Evolutionary conservation across 352 stramenopile species (phyloP), one percentile per base, ranked within the genome.

Genomic region (Phytophthora pistaciae): DNA sequence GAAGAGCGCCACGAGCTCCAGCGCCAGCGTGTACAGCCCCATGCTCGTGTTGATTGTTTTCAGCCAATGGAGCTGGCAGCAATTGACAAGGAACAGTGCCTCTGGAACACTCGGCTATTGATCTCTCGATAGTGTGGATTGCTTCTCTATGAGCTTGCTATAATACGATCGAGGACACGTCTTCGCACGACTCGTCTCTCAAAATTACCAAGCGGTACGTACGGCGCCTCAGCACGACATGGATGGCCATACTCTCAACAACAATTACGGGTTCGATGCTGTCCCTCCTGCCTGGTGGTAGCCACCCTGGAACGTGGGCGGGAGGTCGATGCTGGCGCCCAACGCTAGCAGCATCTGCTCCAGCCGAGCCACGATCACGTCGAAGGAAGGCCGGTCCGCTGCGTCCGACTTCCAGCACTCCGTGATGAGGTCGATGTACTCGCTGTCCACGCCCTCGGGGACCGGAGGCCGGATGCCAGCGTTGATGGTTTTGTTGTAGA

Each of bases 401-500:
- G 90, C 79, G 52, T 91, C 87, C 48, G 90, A 94, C 48, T 91
- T 87, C 90, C 90, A 96, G 80, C 90, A 96, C 53, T 95, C 87
- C 36, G 79, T 88, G 48, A 96, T 88, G 31, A 96, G 85, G 31
- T 80, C 73, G 25, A 88, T 75, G 75, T 96, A 96, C 36, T 88
- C 81, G 23, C 78, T 72, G 55, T 96, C 87, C 16, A 85, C 82
- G 40, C 74, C 77, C 25, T 93, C 87, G 2, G 85, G 85, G 33
- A 96, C 84, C 7, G 81, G 80, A 60, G 90, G 90, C 5, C 90
- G 88, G 50, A 92, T 83, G 25, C 85, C 86, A n/a, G 74, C 68
- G 63, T 93, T 88, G 59, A 96, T 88, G 13, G 89, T 94, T 65
- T 96, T 90, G 70, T 95, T 94, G 79, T 96, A 96, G 61, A 96